Percentiles rank a stretch among this genome's conserved stretches.
These are phyloP conservation scores for Diaporthe ilicicola DNA, from an alignment of 2,329 filamentous ascomycete species.

Conservation along the genomic window DNA sequence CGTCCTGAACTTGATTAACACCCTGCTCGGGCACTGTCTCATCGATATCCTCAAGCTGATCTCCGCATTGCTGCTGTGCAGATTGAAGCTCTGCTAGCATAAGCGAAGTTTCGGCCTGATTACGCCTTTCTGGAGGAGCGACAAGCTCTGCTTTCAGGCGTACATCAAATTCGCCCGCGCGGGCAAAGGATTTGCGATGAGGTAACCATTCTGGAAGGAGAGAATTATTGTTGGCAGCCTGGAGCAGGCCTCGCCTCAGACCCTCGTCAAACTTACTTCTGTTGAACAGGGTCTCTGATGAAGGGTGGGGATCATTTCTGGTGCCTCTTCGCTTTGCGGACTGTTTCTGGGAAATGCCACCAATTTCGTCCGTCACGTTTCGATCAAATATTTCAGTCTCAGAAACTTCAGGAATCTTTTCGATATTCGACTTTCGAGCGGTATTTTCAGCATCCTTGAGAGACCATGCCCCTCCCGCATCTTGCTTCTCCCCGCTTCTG, in stretches of 20 bases:
- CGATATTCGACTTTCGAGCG: neutral
- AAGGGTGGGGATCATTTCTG: neutral
- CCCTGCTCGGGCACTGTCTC: neutral
- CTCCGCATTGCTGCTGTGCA: neutral
- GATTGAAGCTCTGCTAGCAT: conserved; percentile 6
- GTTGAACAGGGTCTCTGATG: neutral
- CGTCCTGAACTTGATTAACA: neutral
- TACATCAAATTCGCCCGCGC: neutral
- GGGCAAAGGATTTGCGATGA: neutral
- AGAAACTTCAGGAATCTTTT: neutral
- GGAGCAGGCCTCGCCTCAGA: neutral
- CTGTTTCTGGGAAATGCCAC: neutral
- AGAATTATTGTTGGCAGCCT: neutral
- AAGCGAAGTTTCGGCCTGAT: conserved; percentile 8
- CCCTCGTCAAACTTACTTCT: neutral
- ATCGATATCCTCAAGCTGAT: neutral
- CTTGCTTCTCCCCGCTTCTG: neutral
- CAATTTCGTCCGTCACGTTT: neutral
- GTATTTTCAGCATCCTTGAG: neutral
- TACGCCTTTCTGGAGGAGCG: neutral
- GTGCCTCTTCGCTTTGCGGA: neutral
- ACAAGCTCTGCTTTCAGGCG: conserved; percentile 11
- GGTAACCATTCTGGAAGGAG: conserved; percentile 12
- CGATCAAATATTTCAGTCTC: neutral
- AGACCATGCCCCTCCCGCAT: neutral